These are phyloP conservation scores for Ligustrum vulgare DNA, from an alignment of 257 asterid genomes.

Conservation along the genomic window DNA sequence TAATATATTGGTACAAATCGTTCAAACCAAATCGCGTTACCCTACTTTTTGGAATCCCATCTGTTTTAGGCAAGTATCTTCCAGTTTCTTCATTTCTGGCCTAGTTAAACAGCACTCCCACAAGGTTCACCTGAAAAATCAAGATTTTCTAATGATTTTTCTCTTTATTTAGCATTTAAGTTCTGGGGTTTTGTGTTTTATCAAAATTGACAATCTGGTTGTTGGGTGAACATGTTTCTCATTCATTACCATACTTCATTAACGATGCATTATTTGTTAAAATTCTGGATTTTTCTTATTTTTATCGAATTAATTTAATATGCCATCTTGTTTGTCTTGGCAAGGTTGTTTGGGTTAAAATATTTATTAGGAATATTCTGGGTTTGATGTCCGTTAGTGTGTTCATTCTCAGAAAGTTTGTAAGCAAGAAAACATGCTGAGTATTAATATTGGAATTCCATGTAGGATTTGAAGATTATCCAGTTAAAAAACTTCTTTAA, in stretches of 20 bases:
- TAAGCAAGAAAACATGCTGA: conserved; percentile 25
- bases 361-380: conserved; percentile 25
- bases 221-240: conserved; percentile 5
- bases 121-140: conserved; percentile 12
- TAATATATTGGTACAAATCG: too few species aligned
- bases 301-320: background rate
- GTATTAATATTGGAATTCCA: conserved; percentile 21
- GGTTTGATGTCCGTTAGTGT: conserved; percentile 28
- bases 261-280: background rate
- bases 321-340: conserved; percentile 23
- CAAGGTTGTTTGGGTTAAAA: conserved; percentile 22
- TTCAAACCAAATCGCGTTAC: too few species aligned
- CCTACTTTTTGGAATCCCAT: conserved; percentile 38
- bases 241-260: conserved; percentile 1
- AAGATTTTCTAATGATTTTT: conserved; percentile 23
- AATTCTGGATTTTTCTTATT: background rate
- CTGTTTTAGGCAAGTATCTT: conserved; percentile 37
- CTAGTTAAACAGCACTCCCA: conserved; percentile 18
- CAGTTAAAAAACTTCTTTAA: conserved; percentile 28
- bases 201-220: background rate
- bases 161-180: background rate
- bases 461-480: conserved; percentile 47
- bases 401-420: conserved; percentile 39
- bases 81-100: conserved; percentile 27
- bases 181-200: conserved; percentile 21